These are phyloP conservation scores for Cladophialophora yegresii DNA, from an alignment of 2,329 filamentous ascomycete genomes.

Conservation along the genomic window DNA sequence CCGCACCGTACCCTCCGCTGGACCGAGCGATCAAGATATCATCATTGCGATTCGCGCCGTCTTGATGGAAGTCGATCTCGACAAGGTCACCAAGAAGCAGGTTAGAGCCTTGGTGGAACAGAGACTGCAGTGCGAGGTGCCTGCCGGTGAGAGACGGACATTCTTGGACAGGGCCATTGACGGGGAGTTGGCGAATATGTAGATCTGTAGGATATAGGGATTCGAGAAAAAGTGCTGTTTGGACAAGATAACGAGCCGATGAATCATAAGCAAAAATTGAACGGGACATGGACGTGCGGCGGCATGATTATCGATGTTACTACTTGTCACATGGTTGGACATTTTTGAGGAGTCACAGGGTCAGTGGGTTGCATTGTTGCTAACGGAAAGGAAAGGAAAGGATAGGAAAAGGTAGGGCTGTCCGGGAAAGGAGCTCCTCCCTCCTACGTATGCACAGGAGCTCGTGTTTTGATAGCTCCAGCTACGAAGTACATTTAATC, in stretches of 20 bases:
- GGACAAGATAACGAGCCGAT: constrained; percentile 2
- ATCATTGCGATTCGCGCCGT: constrained; percentile 81
- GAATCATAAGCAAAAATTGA: background rate
- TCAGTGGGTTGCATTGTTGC: background rate
- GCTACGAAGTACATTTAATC: background rate
- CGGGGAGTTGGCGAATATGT: constrained; percentile 91
- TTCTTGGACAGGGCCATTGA: constrained; percentile 96
- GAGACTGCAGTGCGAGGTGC: constrained; percentile 82
- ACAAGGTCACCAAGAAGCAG: constrained; percentile 99
- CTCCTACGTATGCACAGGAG: background rate
- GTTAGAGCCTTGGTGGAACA: constrained; percentile 89
- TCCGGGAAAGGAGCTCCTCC: background rate
- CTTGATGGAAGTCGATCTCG: constrained; percentile 83
- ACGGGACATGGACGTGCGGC: background rate
- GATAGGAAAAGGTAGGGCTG: no score
- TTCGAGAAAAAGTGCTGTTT: background rate
- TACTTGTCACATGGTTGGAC: background rate
- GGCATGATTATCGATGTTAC: background rate
- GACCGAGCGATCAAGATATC: constrained; percentile 77
- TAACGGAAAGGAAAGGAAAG: background rate
- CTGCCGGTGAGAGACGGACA: constrained; percentile 74
- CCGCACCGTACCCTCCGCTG: constrained; percentile 55
- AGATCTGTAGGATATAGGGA: constrained; percentile 34
- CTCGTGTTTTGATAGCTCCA: background rate
- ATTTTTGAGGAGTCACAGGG: background rate